Evolutionary conservation across 805 yeast species (phyloP).

Genomic region (Scheffersomyces coipomensis): DNA sequence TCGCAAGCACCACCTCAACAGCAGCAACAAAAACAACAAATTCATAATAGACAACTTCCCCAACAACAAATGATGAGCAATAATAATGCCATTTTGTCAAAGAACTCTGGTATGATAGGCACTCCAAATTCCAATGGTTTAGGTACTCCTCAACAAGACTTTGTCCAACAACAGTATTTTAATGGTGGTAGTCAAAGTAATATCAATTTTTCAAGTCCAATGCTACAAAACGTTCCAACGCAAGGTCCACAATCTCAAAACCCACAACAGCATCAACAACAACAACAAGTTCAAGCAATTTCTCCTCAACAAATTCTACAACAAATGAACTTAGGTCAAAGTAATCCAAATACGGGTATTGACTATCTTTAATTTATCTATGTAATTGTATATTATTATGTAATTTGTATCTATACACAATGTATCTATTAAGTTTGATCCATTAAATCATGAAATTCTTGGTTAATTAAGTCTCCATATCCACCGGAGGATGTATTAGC

Average conservation of each 20-base stretch:
- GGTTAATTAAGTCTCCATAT: constrained; percentile 37
- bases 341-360: constrained; percentile 1
- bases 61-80: background rate
- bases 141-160: background rate
- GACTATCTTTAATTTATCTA: constrained; percentile 3
- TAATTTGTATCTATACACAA: background rate
- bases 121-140: background rate
- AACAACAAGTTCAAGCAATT: constrained; percentile 15
- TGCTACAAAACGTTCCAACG: too few relatives aligned
- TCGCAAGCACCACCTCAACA: constrained; percentile 7
- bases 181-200: background rate
- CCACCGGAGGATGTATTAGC: constrained; percentile 16
- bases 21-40: constrained; percentile 10
- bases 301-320: constrained; percentile 41
- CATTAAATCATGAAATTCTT: constrained; percentile 32
- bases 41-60: constrained; percentile 3
- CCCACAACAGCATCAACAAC: too few relatives aligned
- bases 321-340: constrained; percentile 14
- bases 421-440: constrained; percentile 7
- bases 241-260: background rate
- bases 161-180: background rate
- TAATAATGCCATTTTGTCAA: background rate
- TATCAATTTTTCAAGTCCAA: background rate
- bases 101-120: background rate
- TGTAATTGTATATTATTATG: constrained; percentile 1